Base-by-base conservation (phyloP, 2,329 filamentous ascomycete genomes). In the Elsinoe australis region DNA sequence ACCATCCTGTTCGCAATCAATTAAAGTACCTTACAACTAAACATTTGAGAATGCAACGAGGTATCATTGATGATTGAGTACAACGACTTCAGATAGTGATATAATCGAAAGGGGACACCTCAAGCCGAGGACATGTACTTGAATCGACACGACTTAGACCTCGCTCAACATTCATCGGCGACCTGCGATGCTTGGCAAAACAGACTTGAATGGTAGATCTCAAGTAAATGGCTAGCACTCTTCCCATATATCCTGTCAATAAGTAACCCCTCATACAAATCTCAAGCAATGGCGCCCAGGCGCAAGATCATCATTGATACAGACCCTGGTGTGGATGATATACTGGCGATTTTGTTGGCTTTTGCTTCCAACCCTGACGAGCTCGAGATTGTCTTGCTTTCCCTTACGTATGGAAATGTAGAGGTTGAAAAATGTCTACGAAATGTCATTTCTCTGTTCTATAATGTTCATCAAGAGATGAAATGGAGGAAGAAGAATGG, bases 351-450 rank as follows among this genome's bases (percentile, higher is more conserved):
- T 64, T 74, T 98, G 26, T 74, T 96, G 44, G 89, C 92, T 3
- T 78, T 96, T 52, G 84, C 87, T 47, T 82, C 87, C 26, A 80
- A 78, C 18, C 77, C 84, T 0, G 85, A 94, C 56, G 90, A 96
- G 61, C 73, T 96, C 17, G 87, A 96, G 64, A 72, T 96, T 28
- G 67, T 85, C 38, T 76, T 96, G 65, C 74, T 98, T 49, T 94
- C 88, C 1, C 76, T 95, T 52, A 95, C 89, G 1, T 95, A 92
- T 65, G 92, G 92, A 49, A 98, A 98, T 62, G 86, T 96, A 17
- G 81, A 89, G 56, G 79, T 95, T 12, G 75, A 88, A 53, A 89
- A 80, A 65, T 95, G 88, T 59, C 74, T 95, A 44, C 81, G 84
- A 44, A 98, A 98, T 67, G 82, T 85, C 12, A 82, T 96, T 31